Conservation (phyloP, 768 basidiomycete genomes). For the Stropharia rugosoannulata region DNA sequence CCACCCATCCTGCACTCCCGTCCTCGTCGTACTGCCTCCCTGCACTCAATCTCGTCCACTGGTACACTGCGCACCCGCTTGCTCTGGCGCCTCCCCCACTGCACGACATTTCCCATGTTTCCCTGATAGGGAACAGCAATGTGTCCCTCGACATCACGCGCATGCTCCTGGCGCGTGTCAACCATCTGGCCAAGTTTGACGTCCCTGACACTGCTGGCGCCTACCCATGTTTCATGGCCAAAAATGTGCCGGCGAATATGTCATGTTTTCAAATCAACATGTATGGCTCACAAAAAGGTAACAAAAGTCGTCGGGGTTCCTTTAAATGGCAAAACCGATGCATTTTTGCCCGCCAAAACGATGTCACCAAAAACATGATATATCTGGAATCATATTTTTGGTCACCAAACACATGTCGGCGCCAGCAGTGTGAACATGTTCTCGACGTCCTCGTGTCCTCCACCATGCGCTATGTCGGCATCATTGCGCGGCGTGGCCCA, state of each 20-base stretch:
- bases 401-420: too few relatives aligned
- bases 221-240: too few relatives aligned
- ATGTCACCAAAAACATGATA: too few relatives aligned
- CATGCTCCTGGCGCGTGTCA: slow-evolving; percentile 76
- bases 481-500: slow-evolving; percentile 85
- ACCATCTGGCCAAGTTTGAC: slow-evolving; percentile 67
- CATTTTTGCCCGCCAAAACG: too few relatives aligned
- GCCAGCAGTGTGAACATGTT: slow-evolving; percentile 57
- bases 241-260: too few relatives aligned
- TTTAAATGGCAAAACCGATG: too few relatives aligned
- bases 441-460: slow-evolving; percentile 65
- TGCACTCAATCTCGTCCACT: slow-evolving; percentile 85
- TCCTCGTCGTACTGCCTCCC: slow-evolving; percentile 55
- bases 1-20: slow-evolving; percentile 52
- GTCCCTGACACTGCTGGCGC: too few relatives aligned
- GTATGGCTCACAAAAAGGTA: too few relatives aligned
- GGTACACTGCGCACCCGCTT: slow-evolving; percentile 94
- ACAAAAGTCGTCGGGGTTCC: too few relatives aligned
- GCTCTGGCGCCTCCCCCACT: slow-evolving; percentile 60
- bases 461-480: slow-evolving; percentile 71
- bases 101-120: slow-evolving; percentile 65
- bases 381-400: too few relatives aligned
- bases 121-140: slow-evolving; percentile 92
- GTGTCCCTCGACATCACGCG: slow-evolving; percentile 92
- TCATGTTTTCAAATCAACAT: too few relatives aligned